phyloP scores from a whole-genome alignment of 73 alveolate genomes.

The Paramecium sonneborni region DNA sequence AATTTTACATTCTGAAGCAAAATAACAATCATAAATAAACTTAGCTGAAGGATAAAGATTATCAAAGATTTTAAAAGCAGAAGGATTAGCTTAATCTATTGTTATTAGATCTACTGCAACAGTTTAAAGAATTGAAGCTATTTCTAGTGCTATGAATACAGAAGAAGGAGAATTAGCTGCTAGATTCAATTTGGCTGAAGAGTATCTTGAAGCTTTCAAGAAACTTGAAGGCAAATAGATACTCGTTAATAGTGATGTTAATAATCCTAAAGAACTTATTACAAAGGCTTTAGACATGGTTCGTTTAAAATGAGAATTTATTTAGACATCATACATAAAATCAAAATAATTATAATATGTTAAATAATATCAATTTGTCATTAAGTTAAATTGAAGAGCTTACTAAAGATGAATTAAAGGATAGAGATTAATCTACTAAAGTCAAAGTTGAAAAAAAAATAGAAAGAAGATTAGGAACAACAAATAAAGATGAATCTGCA shows the following conservation, averaged over 20 bases:
- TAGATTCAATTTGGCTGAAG: slow-evolving; percentile 73
- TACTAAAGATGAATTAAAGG: neutral
- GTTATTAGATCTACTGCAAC: slow-evolving; percentile 77
- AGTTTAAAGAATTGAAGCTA: slow-evolving; percentile 67
- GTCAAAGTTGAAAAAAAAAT: slow-evolving; percentile 50
- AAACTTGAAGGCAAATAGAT: slow-evolving; percentile 53
- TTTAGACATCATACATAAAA: neutral
- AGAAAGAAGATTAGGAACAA: slow-evolving; percentile 20
- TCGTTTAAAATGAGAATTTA: neutral
- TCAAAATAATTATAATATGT: neutral
- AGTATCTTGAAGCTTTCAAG: slow-evolving; percentile 65
- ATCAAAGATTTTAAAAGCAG: slow-evolving; percentile 80
- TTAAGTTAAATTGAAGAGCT: slow-evolving; percentile 24
- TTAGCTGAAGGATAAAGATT: slow-evolving; percentile 79
- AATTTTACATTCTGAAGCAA: slow-evolving; percentile 85
- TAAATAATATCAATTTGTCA: slow-evolving; percentile 36
- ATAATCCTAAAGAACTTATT: slow-evolving; percentile 59
- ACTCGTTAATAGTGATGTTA: slow-evolving; percentile 54
- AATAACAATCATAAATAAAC: slow-evolving; percentile 73
- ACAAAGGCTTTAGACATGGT: slow-evolving; percentile 49
- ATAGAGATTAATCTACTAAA: neutral
- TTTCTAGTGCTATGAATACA: slow-evolving; percentile 59
- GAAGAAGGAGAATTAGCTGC: slow-evolving; percentile 80
- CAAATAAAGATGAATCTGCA: neutral
- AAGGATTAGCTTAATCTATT: slow-evolving; percentile 74